These are phyloP conservation scores for Zelopaecilomyces penicillatus DNA, from an alignment of 2,329 filamentous ascomycete genomes.

Conservation along the genomic window DNA sequence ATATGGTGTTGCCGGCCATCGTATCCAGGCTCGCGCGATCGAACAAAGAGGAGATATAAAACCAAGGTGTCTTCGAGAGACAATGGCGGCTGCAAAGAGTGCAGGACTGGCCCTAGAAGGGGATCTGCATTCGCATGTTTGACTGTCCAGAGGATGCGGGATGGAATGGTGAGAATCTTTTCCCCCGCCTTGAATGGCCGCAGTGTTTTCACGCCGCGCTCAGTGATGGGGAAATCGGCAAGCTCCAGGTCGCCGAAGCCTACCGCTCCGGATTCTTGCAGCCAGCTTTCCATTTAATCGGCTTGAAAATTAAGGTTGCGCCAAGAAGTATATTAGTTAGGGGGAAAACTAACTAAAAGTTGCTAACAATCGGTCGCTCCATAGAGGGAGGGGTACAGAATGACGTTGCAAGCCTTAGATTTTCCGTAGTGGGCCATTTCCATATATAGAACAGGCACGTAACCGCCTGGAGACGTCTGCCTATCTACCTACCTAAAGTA, in stretches of 20 bases:
- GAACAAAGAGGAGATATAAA: conserved; percentile 25
- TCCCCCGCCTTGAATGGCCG: conserved; percentile 24
- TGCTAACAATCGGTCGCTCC: too few species aligned
- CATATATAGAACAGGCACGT: too few species aligned
- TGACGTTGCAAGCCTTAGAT: too few species aligned
- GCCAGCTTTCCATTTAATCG: conserved; percentile 23
- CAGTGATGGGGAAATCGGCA: conserved; percentile 22
- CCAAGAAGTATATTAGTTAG: too few species aligned
- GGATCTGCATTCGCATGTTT: conserved; percentile 23
- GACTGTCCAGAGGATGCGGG: conserved; percentile 22
- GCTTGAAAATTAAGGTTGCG: background rate
- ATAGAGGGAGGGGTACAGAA: too few species aligned
- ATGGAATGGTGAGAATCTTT: conserved; percentile 25
- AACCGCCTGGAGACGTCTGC: too few species aligned
- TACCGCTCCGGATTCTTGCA: conserved; percentile 20
- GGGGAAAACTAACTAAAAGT: too few species aligned
- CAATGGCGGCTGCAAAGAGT: conserved; percentile 20
- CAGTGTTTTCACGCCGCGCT: conserved; percentile 22
- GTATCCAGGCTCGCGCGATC: conserved; percentile 24
- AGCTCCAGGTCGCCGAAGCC: conserved; percentile 24
- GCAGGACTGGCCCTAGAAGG: conserved; percentile 23
- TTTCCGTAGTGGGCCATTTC: too few species aligned
- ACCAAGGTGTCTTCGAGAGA: conserved; percentile 26
- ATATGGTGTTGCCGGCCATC: conserved; percentile 20
- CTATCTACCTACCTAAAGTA: too few species aligned